phyloP scores from a whole-genome alignment of 768 basidiomycete genomes.

The Clavaria fumosa region DNA sequence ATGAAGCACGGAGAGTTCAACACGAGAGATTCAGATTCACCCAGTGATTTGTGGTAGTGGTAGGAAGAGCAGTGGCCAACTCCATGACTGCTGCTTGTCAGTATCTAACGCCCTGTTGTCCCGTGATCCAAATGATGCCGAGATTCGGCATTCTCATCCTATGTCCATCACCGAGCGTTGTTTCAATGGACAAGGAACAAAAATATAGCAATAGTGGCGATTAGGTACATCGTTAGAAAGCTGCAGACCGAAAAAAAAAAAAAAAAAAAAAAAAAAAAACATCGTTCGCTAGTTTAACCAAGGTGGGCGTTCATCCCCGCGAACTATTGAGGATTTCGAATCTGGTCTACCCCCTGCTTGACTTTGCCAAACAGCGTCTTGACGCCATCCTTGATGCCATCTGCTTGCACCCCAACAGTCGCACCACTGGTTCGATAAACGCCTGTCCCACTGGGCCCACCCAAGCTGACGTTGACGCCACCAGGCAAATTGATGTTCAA shows the following conservation, averaged over 20 bases:
- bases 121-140: too few species aligned
- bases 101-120: too few species aligned
- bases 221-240: too few species aligned
- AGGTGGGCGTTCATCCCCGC: not conserved
- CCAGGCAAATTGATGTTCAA: constrained; percentile 76
- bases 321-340: constrained; percentile 32
- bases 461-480: constrained; percentile 84
- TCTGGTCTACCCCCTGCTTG: constrained; percentile 67
- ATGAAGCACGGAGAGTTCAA: constrained; percentile 9
- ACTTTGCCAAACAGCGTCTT: constrained; percentile 80
- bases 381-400: constrained; percentile 82
- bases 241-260: too few species aligned
- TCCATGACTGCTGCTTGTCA: too few species aligned
- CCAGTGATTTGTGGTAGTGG: not conserved
- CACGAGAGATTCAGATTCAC: constrained; percentile 10
- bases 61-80: not conserved
- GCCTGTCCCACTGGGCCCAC: constrained; percentile 70
- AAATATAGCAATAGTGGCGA: too few species aligned
- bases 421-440: constrained; percentile 75
- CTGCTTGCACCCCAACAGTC: constrained; percentile 59
- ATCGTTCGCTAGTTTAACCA: too few species aligned
- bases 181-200: too few species aligned
- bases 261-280: too few species aligned
- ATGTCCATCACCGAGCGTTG: too few species aligned
- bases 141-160: too few species aligned